Evolutionary conservation across 345 rosid species (phyloP).

Genomic region (Cardiospermum halicacabum): DNA sequence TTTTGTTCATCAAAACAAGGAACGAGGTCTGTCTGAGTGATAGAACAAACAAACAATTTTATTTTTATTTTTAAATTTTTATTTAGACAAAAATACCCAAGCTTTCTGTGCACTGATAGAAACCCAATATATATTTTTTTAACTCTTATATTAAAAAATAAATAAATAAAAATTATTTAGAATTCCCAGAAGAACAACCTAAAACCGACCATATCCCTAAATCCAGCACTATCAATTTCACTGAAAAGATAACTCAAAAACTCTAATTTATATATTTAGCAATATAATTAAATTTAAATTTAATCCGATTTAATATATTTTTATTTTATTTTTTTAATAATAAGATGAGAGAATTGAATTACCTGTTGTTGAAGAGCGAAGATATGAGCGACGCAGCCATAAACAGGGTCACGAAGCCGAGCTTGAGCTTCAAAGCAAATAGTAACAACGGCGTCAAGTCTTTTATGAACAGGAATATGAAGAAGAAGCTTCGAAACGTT

Average conservation of each 20-base stretch:
- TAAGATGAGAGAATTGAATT: background rate
- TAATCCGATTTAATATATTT: too few species aligned
- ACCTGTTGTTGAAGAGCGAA: slow-evolving; percentile 86
- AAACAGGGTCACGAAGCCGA: slow-evolving; percentile 69
- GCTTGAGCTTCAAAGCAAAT: slow-evolving; percentile 81
- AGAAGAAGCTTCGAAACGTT: slow-evolving; percentile 84
- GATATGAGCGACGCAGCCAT: slow-evolving; percentile 81
- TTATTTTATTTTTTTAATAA: too few species aligned
- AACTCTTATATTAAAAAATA: too few species aligned
- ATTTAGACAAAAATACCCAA: background rate
- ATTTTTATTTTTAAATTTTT: background rate
- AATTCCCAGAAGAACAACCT: slow-evolving; percentile 14
- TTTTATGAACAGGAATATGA: slow-evolving; percentile 53
- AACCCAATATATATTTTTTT: slow-evolving; percentile 2
- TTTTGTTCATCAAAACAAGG: slow-evolving; percentile 5
- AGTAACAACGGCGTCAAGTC: slow-evolving; percentile 72
- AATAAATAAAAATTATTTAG: too few species aligned
- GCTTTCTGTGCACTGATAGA: slow-evolving; percentile 11
- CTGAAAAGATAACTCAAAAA: slow-evolving; percentile 14
- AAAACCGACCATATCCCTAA: slow-evolving; percentile 68
- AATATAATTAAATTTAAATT: too few species aligned
- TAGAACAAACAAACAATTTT: too few species aligned
- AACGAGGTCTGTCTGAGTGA: background rate
- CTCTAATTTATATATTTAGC: too few species aligned
- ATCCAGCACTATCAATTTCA: slow-evolving; percentile 41